Evolutionary conservation across 2,329 filamentous ascomycete species (phyloP).

Genomic region (Dactylonectria estremocensis): DNA sequence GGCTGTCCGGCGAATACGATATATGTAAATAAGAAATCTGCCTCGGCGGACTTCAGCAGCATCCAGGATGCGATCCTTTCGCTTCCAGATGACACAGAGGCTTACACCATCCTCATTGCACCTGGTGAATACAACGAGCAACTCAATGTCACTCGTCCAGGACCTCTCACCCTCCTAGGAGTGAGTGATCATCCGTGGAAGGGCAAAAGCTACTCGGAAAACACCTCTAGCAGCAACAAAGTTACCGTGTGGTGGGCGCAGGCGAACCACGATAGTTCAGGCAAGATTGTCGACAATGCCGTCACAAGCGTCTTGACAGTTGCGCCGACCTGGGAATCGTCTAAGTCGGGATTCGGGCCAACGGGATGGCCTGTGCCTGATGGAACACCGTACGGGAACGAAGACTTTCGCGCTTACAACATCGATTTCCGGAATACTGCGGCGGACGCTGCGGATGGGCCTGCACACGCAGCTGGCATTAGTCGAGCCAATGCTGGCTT

Average conservation of each 20-base stretch:
- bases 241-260: conserved; percentile 73
- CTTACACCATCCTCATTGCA: conserved; percentile 67
- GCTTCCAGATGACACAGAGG: conserved; percentile 49
- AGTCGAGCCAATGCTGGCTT: conserved; percentile 77
- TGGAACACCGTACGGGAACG: conserved; percentile 74
- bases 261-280: conserved; percentile 61
- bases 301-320: conserved; percentile 74
- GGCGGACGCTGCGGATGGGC: conserved; percentile 65
- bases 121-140: conserved; percentile 75
- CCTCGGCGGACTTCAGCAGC: conserved; percentile 54
- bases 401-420: conserved; percentile 77
- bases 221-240: conserved; percentile 56
- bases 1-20: conserved; percentile 59
- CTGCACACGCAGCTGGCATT: conserved; percentile 72
- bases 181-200: conserved; percentile 61
- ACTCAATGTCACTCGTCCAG: conserved; percentile 75
- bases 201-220: conserved; percentile 57
- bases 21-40: conserved; percentile 57
- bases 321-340: conserved; percentile 74
- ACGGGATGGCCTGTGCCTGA: conserved; percentile 73
- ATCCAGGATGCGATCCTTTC: conserved; percentile 60
- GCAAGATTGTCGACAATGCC: conserved; percentile 69
- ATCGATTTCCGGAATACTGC: conserved; percentile 76
- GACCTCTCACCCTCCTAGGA: conserved; percentile 74
- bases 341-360: conserved; percentile 73